Evolutionary conservation across 2,329 filamentous ascomycete species (phyloP).

Genomic region (Paraphoma sp.): DNA sequence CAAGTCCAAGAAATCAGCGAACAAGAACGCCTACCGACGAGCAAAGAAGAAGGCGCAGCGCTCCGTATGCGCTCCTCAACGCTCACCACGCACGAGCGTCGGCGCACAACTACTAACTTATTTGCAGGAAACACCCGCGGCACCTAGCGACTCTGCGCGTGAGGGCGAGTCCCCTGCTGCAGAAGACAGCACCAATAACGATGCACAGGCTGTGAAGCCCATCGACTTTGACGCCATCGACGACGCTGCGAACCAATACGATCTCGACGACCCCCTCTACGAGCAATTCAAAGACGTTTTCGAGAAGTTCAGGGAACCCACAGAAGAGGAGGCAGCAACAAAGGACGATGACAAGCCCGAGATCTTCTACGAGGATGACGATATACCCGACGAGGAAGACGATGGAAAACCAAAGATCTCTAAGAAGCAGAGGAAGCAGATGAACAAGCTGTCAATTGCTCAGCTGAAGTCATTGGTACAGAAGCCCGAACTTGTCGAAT

Average conservation of each 20-base stretch:
- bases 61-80: constrained; percentile 51
- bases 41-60: constrained; percentile 95
- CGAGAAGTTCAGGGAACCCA: constrained; percentile 68
- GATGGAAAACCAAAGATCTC: constrained; percentile 74
- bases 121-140: constrained; percentile 44
- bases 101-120: constrained; percentile 18
- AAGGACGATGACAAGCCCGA: constrained; percentile 74
- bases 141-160: constrained; percentile 40
- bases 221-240: constrained; percentile 45
- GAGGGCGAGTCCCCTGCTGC: constrained; percentile 48
- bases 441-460: constrained; percentile 91
- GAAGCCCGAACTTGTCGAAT: constrained; percentile 94
- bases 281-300: constrained; percentile 85
- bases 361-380: constrained; percentile 81
- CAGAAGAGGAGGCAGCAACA: constrained; percentile 66
- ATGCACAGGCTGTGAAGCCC: constrained; percentile 53
- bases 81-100: not conserved
- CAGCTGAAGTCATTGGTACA: constrained; percentile 91
- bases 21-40: constrained; percentile 92
- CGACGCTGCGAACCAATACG: constrained; percentile 56
- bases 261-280: constrained; percentile 77
- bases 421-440: constrained; percentile 92
- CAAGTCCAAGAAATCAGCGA: constrained; percentile 67
- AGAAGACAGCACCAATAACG: constrained; percentile 43
- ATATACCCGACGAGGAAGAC: constrained; percentile 85